These are phyloP conservation scores for Yamadazyma siamensis DNA, from an alignment of 1,139 yeast species.

Conservation along the genomic window DNA sequence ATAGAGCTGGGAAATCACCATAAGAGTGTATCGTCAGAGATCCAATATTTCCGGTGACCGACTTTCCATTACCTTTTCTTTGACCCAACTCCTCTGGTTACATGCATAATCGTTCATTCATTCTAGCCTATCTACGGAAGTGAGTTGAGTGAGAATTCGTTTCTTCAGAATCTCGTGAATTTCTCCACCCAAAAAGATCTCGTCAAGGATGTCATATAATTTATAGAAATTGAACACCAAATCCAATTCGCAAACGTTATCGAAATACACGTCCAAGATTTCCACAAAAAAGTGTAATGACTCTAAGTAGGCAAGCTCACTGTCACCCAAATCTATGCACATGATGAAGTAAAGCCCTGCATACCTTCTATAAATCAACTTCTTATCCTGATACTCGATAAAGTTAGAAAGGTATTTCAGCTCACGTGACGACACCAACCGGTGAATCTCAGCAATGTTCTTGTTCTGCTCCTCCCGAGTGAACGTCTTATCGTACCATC, in stretches of 20 bases:
- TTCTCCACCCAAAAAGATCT: constrained; percentile 76
- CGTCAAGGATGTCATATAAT: constrained; percentile 68
- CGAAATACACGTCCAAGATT: constrained; percentile 77
- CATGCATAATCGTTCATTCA: constrained; percentile 1
- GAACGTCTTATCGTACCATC: constrained; percentile 59
- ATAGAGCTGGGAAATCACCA: constrained; percentile 14
- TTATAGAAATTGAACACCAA: constrained; percentile 78
- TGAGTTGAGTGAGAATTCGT: constrained; percentile 51
- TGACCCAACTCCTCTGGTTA: constrained; percentile 9
- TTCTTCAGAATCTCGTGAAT: constrained; percentile 68
- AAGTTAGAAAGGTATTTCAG: constrained; percentile 79
- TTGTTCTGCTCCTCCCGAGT: constrained; percentile 50
- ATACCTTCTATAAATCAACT: constrained; percentile 82
- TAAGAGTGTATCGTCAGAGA: constrained; percentile 13
- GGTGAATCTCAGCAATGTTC: constrained; percentile 67
- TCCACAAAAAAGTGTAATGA: constrained; percentile 88
- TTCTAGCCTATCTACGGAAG: constrained; percentile 41
- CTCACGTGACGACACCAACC: constrained; percentile 78
- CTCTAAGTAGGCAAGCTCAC: constrained; percentile 79
- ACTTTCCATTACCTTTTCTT: not conserved
- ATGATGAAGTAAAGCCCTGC: constrained; percentile 88
- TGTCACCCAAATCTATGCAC: constrained; percentile 71
- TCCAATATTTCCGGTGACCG: constrained; percentile 7
- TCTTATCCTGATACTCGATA: constrained; percentile 69
- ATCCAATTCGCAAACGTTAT: constrained; percentile 93